Evolutionary conservation across 2,329 filamentous ascomycete genomes (phyloP).

Genomic region (Paracoccidioides brasiliensis): DNA sequence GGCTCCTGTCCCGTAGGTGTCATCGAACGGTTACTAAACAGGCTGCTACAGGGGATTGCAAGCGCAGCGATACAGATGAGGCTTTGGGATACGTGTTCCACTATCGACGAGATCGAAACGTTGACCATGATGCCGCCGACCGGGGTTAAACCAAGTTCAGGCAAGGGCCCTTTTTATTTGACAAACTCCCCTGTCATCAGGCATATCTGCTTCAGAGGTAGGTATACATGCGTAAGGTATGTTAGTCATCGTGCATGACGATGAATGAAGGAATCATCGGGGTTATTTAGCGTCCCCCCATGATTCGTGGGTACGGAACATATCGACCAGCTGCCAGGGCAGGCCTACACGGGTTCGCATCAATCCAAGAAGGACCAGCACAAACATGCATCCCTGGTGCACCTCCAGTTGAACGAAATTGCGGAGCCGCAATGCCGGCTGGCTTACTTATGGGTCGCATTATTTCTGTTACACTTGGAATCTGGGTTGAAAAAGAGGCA

Average conservation of each 20-base stretch:
- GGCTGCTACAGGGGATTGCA: no score
- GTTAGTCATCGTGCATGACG: neutral
- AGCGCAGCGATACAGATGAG: neutral
- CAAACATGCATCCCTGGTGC: neutral
- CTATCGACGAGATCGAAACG: neutral
- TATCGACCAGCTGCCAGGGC: neutral
- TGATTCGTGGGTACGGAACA: neutral
- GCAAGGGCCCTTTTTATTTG: neutral
- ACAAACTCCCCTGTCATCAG: neutral
- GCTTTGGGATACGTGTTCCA: neutral
- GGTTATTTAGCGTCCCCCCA: neutral
- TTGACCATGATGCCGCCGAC: neutral
- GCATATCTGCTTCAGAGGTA: neutral
- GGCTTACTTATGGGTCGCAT: neutral
- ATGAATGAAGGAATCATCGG: neutral
- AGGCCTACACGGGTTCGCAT: neutral
- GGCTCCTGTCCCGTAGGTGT: no score
- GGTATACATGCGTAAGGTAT: neutral
- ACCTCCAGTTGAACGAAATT: neutral
- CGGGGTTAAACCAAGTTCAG: neutral
- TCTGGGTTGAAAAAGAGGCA: constrained; percentile 1
- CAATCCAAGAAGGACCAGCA: neutral
- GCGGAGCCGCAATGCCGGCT: neutral
- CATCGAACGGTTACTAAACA: no score
- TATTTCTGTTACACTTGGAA: neutral